These are phyloP conservation scores for Tolypocladium paradoxum DNA, from an alignment of 2,329 filamentous ascomycete genomes.

Conservation along the genomic window DNA sequence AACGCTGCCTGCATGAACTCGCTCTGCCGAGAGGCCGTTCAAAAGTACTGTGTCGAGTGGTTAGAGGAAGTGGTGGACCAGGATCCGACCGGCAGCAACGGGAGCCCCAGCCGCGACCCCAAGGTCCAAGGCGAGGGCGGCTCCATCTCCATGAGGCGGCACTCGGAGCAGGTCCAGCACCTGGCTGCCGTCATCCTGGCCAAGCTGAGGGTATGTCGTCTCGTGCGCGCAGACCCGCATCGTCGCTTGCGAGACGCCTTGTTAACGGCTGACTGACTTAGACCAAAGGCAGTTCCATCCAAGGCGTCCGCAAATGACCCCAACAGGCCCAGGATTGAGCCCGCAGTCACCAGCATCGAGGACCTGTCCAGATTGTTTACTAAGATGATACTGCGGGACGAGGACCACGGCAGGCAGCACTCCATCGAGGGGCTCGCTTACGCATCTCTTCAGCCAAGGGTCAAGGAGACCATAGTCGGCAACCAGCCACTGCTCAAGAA, in stretches of 20 bases:
- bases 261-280: conserved; percentile 37
- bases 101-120: conserved; percentile 38
- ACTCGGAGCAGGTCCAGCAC: conserved; percentile 51
- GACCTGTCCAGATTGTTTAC: conserved; percentile 55
- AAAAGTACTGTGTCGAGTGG: conserved; percentile 79
- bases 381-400: conserved; percentile 52
- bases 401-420: conserved; percentile 50
- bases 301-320: conserved; percentile 26
- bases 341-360: conserved; percentile 51
- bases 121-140: conserved; percentile 48
- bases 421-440: conserved; percentile 89
- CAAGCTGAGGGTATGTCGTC: conserved; percentile 46
- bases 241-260: conserved; percentile 2
- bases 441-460: conserved; percentile 70
- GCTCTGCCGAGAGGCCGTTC: conserved; percentile 70
- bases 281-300: conserved; percentile 43
- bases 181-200: conserved; percentile 66
- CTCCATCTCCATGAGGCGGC: conserved; percentile 48
- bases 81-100: conserved; percentile 46
- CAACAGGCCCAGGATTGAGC: conserved; percentile 34
- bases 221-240: background rate
- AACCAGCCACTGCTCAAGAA: conserved; percentile 59
- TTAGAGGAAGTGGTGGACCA: conserved; percentile 73
- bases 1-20: conserved; percentile 85
- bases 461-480: conserved; percentile 70